Evolutionary conservation across 1,284 basidiomycete genomes (phyloP).

Genomic region (Microbotryum scabiosae): DNA sequence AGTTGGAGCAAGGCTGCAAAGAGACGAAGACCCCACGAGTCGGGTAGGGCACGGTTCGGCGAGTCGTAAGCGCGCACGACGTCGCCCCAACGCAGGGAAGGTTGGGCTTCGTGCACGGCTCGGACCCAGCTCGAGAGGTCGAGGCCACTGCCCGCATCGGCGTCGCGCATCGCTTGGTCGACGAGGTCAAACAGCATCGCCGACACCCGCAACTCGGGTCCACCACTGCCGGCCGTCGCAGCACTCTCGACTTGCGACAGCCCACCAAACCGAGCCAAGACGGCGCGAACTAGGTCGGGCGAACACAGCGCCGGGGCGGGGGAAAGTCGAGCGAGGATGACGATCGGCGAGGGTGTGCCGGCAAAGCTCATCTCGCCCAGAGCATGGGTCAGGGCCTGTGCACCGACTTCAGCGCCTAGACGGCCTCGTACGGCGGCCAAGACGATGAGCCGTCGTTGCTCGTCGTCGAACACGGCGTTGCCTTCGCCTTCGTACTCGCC

Average conservation of each 20-base stretch:
- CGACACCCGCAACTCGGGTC: constrained; percentile 19
- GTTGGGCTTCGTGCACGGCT: constrained; percentile 26
- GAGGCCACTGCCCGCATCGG: constrained; percentile 13
- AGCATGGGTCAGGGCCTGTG: constrained; percentile 35
- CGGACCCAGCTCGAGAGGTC: constrained; percentile 16
- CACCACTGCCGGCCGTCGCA: constrained; percentile 2
- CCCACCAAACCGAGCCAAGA: constrained; percentile 63
- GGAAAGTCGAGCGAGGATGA: constrained; percentile 24
- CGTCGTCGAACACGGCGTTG: constrained; percentile 31
- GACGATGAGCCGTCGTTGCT: constrained; percentile 34
- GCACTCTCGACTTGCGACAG: not conserved
- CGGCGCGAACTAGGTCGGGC: constrained; percentile 55
- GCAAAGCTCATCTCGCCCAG: constrained; percentile 33
- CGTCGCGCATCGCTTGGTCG: constrained; percentile 20
- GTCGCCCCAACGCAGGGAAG: constrained; percentile 52
- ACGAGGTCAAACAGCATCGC: constrained; percentile 23
- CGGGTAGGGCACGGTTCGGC: constrained; percentile 65
- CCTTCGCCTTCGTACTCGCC: constrained; percentile 29
- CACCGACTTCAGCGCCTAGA: constrained; percentile 35
- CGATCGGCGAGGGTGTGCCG: constrained; percentile 8
- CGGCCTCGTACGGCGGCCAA: constrained; percentile 35
- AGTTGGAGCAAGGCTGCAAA: constrained; percentile 68
- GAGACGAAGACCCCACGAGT: constrained; percentile 66
- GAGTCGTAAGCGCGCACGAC: constrained; percentile 71
- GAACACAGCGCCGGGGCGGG: constrained; percentile 28